A percentile compares a stretch with the other conserved stretches of the same genome.
Evolutionary conservation across 2,329 filamentous ascomycete genomes (phyloP).

Genomic region (Atkinsonella hypoxylon): DNA sequence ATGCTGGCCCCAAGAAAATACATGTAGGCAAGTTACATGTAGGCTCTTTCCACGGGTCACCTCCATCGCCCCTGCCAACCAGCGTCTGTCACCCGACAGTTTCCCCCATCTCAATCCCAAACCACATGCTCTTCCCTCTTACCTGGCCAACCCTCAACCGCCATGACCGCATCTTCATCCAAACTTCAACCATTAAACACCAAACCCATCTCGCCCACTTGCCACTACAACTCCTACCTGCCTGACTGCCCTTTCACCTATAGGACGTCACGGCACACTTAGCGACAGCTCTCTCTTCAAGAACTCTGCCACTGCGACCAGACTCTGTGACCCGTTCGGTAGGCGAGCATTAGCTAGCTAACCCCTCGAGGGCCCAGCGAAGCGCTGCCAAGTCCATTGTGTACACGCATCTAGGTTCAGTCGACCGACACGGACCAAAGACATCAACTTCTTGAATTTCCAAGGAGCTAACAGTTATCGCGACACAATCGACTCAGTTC

Average conservation of each 20-base stretch:
- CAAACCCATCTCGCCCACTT: background rate
- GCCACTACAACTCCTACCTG: background rate
- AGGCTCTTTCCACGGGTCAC: too few relatives aligned
- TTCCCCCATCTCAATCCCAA: constrained; percentile 1
- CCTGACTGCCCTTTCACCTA: background rate
- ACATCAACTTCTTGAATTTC: background rate
- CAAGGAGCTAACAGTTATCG: background rate
- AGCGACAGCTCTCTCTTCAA: background rate
- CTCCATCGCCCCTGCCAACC: background rate
- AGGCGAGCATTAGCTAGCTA: background rate
- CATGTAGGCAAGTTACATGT: too few relatives aligned
- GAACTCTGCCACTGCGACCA: background rate
- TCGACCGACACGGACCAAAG: background rate
- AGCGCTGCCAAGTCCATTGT: background rate
- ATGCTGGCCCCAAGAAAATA: too few relatives aligned
- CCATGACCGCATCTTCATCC: background rate
- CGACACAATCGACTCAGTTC: background rate
- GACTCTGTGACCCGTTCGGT: background rate
- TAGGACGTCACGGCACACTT: background rate
- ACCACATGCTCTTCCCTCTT: background rate
- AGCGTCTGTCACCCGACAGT: constrained; percentile 1
- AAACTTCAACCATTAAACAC: constrained; percentile 1
- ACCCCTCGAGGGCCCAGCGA: background rate
- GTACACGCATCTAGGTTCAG: background rate
- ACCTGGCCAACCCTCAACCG: background rate